Evolutionary conservation across 805 yeast species (phyloP), one percentile per base, ranked within the genome.

Genomic region (Danielia oregonensis): DNA sequence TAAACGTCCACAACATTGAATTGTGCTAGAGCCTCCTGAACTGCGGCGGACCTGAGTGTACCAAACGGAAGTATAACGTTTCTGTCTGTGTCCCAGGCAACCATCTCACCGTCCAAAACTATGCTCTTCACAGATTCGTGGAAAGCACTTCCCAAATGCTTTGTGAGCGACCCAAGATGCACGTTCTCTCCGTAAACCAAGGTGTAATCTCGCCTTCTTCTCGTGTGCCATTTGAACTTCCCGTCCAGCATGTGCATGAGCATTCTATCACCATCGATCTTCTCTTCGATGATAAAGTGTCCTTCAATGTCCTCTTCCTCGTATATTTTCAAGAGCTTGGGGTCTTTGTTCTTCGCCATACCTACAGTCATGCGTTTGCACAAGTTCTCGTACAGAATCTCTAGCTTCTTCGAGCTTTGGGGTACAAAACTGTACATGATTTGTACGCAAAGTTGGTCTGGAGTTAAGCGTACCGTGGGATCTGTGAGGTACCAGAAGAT

Each of bases 201-300:
- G 0, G 94, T 77, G 49, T 78, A 86, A 47, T 88, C 95, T 33
- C 76, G 77, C 6, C 84, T 83, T 30, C 78, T 72, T 46, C 95
- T 68, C 33, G 86, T 78, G 51, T 57, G 80, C 51, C 70, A 81
- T 40, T 64, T 65, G 52, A 73, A 74, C 4, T 46, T 47, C 8
- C 48, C 50, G 22, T 45, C 33, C 10, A 18, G 32, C 62, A 78
- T 76, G 54, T 91, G 98, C 29, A 88, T 45, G 35, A 86, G 80
- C 48, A 86, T 78, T 45, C 98, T 63, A 56, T 91, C 97, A 3
- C 97, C 98, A 57, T 91, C 97, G 62, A 88, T 72, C 54, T 91
- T 91, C 54, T 91, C 97, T 51, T 91, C 97, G 7, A 91, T 76
- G 33, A 70, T 72, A 49, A 87, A 86, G 28, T 55, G 48, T 23